Base-by-base conservation (phyloP, 768 basidiomycete genomes). In the Phallus indusiatus region DNA sequence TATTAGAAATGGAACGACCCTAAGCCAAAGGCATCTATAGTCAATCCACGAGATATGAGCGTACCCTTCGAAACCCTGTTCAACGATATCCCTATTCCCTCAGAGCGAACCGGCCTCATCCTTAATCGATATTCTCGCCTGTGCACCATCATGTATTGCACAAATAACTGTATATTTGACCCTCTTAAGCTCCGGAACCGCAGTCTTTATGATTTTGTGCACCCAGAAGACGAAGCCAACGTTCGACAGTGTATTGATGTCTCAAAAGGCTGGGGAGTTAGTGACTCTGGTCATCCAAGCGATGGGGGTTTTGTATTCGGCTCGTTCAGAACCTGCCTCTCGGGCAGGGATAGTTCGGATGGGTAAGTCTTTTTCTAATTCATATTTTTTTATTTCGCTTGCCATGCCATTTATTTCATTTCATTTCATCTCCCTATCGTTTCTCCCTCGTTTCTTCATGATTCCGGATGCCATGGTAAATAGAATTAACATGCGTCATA, bases 291-390 rank as follows among this genome's bases (percentile, higher is more conserved):
- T 0, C 85, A 87, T 70, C 88, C 88, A 21, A 86, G 85, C 67
- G 87, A 90, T 63, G 88, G 88, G 35, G 89, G 89, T 1, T 91
- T 91, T 67, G 89, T 87, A 16, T 91, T 86, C 70, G 88, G 88
- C 17, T 80, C 78, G 65, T 91, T 91, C 64, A 72, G 69, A 47
- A 65, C 88, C 2, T 69, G 78, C 55, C 70, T 76, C 1, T 75
- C 76, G 53, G 86, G 86, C 0, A 73, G 89, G 61, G 84, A 88
- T 65, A 59, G 57, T 20, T 21, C 55, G 6, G 28, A n/a, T 33
- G 57, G 48, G 57, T 51, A 35, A 14, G 50, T 59, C 18, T n/a
- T n/a, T n/a, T 21, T 28, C 36, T 28, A 12, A 14, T 12, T 51
- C 16, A 33, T n/a, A n/a, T n/a, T n/a, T n/a, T 18, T 16, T 51